These are phyloP conservation scores for Tetrahymena malaccensis DNA, from an alignment of 73 alveolate species.

Conservation along the genomic window DNA sequence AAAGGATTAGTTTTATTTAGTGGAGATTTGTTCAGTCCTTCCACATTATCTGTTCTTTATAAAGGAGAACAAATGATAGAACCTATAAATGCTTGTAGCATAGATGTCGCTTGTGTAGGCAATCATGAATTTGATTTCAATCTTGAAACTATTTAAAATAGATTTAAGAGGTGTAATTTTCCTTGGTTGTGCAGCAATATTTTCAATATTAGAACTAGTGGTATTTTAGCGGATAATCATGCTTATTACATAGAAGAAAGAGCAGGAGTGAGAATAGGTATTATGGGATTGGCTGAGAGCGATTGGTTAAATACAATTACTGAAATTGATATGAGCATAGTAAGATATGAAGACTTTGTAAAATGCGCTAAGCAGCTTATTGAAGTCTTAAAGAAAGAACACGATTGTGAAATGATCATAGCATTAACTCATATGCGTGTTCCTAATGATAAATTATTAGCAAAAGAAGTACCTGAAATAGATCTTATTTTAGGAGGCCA, in stretches of 20 bases:
- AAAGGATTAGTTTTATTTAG: slow-evolving; percentile 52
- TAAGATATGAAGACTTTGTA: slow-evolving; percentile 38
- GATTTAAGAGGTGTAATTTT: slow-evolving; percentile 23
- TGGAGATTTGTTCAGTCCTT: slow-evolving; percentile 77
- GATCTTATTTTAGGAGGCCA: slow-evolving; percentile 77
- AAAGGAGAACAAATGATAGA: slow-evolving; percentile 64
- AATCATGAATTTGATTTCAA: slow-evolving; percentile 78
- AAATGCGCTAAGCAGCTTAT: slow-evolving; percentile 18
- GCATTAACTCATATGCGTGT: slow-evolving; percentile 77
- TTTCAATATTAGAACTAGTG: slow-evolving; percentile 27
- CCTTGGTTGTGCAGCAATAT: slow-evolving; percentile 68
- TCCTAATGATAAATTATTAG: slow-evolving; percentile 54
- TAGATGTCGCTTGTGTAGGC: slow-evolving; percentile 75
- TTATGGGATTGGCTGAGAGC: slow-evolving; percentile 63
- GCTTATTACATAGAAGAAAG: slow-evolving; percentile 27
- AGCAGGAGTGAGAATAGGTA: slow-evolving; percentile 51
- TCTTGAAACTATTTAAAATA: slow-evolving; percentile 28
- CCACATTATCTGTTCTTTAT: slow-evolving; percentile 51
- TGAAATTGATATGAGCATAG: slow-evolving; percentile 25
- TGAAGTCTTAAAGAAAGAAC: slow-evolving; percentile 34
- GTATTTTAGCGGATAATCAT: slow-evolving; percentile 46
- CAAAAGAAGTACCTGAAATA: slow-evolving; percentile 19
- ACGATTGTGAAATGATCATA: slow-evolving; percentile 55
- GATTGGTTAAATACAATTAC: slow-evolving; percentile 61
- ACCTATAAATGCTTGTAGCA: slow-evolving; percentile 40